phyloP scores from a whole-genome alignment of 139 green algal species.

The Nannochloris sp. region DNA sequence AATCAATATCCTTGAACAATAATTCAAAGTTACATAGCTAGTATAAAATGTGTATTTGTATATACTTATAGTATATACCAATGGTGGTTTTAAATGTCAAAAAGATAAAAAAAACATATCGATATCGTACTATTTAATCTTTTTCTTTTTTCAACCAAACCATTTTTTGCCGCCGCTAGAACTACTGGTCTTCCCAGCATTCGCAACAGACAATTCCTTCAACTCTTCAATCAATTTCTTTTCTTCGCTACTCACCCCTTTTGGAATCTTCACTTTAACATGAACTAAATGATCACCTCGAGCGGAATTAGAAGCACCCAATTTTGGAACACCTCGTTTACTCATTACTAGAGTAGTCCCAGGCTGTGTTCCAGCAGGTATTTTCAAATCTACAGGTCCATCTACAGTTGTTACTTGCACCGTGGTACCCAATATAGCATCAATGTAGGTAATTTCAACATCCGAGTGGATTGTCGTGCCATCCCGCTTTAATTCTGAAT shows the following conservation, averaged over 20 bases:
- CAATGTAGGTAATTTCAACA: conserved; percentile 59
- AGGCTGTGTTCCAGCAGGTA: conserved; percentile 87
- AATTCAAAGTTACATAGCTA: too few species aligned
- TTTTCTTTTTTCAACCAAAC: conserved; percentile 12
- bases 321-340: conserved; percentile 87
- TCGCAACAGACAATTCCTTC: conserved; percentile 24
- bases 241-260: conserved; percentile 74
- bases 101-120: not conserved
- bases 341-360: conserved; percentile 96
- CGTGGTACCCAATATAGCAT: conserved; percentile 91
- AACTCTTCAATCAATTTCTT: conserved; percentile 90
- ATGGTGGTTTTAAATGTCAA: not conserved
- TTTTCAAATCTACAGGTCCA: conserved; percentile 92
- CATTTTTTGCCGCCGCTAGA: not conserved
- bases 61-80: not conserved
- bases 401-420: conserved; percentile 74
- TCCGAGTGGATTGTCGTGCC: conserved; percentile 80
- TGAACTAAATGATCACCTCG: conserved; percentile 85
- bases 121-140: too few species aligned
- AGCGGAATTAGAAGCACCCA: conserved; percentile 58
- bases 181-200: not conserved
- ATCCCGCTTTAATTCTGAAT: conserved; percentile 82
- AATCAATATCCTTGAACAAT: too few species aligned
- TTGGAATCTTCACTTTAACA: conserved; percentile 85
- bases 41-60: too few species aligned